phyloP scores from a whole-genome alignment of 768 basidiomycete species.

The Tricholoma saponaceum region DNA sequence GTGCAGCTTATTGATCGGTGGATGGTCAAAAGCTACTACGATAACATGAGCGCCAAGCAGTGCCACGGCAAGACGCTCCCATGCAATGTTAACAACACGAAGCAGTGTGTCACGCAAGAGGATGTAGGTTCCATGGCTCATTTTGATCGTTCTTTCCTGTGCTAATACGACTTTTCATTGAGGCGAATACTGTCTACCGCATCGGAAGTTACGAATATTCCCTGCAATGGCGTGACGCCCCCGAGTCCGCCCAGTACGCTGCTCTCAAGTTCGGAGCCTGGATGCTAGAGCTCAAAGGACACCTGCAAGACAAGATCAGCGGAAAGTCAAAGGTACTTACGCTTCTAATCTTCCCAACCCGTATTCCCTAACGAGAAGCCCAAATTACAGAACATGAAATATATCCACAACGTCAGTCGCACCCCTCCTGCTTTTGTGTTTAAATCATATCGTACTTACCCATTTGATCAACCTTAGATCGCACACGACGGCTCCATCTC shows the following conservation, averaged over 20 bases:
- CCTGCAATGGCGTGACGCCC: conserved; percentile 45
- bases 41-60: conserved; percentile 47
- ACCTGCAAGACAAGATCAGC: conserved; percentile 32
- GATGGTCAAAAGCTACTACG: conserved; percentile 38
- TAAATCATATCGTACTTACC: neutral
- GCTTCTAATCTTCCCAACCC: neutral
- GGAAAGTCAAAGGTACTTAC: conserved; percentile 30
- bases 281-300: conserved; percentile 40
- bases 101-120: conserved; percentile 39
- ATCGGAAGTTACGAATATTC: conserved; percentile 62
- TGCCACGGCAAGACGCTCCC: conserved; percentile 44
- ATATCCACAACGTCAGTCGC: conserved; percentile 37
- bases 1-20: neutral
- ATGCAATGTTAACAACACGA: conserved; percentile 41
- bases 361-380: neutral
- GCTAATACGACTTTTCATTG: neutral
- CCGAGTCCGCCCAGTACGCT: conserved; percentile 38
- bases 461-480: conserved; percentile 19
- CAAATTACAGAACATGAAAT: conserved; percentile 25
- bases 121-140: conserved; percentile 27
- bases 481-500: conserved; percentile 51
- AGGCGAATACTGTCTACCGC: conserved; percentile 50
- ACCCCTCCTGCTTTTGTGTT: neutral
- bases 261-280: conserved; percentile 43
- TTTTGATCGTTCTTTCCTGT: neutral